Evolutionary conservation across 805 yeast genomes (phyloP).

Genomic region (Candida boleticola): DNA sequence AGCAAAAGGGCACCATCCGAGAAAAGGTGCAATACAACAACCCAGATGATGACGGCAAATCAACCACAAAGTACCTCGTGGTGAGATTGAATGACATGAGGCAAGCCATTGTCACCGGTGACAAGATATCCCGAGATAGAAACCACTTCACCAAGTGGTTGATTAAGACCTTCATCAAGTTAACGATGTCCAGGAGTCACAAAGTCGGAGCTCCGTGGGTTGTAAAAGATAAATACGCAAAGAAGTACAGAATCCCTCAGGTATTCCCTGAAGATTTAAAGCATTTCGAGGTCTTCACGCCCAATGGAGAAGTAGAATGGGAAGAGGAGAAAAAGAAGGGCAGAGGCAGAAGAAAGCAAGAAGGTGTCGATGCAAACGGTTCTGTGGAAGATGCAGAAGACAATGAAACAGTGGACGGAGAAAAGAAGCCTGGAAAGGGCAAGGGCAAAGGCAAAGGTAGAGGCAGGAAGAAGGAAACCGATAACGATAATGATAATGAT

Average conservation of each 20-base stretch:
- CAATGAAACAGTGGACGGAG: no score
- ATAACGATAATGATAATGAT: neutral
- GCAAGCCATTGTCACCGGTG: conserved; percentile 70
- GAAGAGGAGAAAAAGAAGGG: conserved; percentile 12
- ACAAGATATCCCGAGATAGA: conserved; percentile 77
- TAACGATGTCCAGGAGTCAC: conserved; percentile 71
- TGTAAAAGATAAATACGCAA: conserved; percentile 74
- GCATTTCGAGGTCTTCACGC: conserved; percentile 34
- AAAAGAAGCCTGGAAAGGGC: no score
- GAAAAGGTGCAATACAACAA: conserved; percentile 81
- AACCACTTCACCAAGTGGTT: conserved; percentile 86
- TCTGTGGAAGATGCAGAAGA: neutral
- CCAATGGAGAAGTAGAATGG: conserved; percentile 26
- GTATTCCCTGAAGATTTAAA: conserved; percentile 57
- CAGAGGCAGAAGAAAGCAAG: conserved; percentile 3
- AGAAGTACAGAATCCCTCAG: conserved; percentile 60
- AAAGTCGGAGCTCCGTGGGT: conserved; percentile 97
- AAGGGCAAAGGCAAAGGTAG: neutral
- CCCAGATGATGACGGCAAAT: conserved; percentile 33
- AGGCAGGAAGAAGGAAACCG: neutral
- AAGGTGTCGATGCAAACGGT: conserved; percentile 6
- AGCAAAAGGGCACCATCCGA: conserved; percentile 61
- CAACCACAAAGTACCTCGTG: conserved; percentile 60
- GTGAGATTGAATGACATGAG: conserved; percentile 50
- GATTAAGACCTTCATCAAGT: conserved; percentile 83